Base-by-base conservation (phyloP, 2,329 filamentous ascomycete genomes). In the Aureobasidium lini region DNA sequence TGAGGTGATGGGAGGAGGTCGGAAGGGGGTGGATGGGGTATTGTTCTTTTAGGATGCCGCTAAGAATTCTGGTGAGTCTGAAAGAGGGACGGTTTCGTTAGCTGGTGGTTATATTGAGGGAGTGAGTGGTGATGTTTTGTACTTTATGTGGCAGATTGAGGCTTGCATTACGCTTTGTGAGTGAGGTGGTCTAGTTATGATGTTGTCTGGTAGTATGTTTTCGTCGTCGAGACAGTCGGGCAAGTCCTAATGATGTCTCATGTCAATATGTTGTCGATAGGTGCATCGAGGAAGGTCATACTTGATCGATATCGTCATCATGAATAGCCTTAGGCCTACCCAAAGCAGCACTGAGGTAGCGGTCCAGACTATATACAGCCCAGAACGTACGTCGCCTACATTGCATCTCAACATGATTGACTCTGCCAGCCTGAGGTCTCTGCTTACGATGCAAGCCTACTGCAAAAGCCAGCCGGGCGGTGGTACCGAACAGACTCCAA, bases 291-390 rank as follows among this genome's bases (percentile, higher is more conserved):
- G 15, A 7, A 40, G 15, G 6, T 13, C 42, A 28, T 9, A 44
- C 42, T 16, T 44, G 42, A 56, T 86, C 83, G 49, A 85, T 83
- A 52, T 86, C 82, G 37, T 85, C 81, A 47, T 86, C 83, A 49
- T 84, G 83, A 29, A 85, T 81, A 13, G 84, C 76, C 6, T 81
- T 70, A 1, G 84, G 84, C 6, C 84, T 75, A 0, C 84, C 84
- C 31, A 86, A 79, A 18, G 85, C 81, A n/a, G 84, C 81, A 29
- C 82, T 81, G 1, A 87, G 71, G 59, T 86, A 85, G 50, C 81
- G 83, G 65, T 87, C 84, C 1, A 86, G 70, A 0, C 79, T 81
- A 64, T 86, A 87, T 0, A 81, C 79, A 3, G 79, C 79, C 84
- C 84, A 87, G 56, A 87, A 86, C 0, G 83, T 77, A 8, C 84